A percentile compares a stretch with the other conserved stretches of the same genome.
Conservation (phyloP, 2,329 filamentous ascomycete species). For the Botrytis cinerea region DNA sequence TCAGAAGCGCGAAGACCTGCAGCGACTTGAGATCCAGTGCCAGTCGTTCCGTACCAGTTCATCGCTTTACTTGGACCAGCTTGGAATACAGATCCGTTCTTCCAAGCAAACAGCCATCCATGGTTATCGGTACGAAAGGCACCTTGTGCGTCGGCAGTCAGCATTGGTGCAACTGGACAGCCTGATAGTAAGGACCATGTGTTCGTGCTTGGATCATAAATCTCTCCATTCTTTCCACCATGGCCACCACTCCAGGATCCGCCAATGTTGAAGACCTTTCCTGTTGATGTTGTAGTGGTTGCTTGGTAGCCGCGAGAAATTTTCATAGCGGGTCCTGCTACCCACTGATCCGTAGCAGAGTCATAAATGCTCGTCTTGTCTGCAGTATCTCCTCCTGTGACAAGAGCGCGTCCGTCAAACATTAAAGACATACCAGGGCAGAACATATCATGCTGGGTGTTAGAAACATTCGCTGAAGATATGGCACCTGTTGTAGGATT, state of each 20-base stretch:
- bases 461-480: slow-evolving; percentile 37
- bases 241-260: slow-evolving; percentile 55
- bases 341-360: slow-evolving; percentile 34
- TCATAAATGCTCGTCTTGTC: slow-evolving; percentile 27
- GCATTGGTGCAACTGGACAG: slow-evolving; percentile 50
- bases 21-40: slow-evolving; percentile 44
- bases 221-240: slow-evolving; percentile 57
- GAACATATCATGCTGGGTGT: slow-evolving; percentile 33
- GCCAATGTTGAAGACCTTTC: slow-evolving; percentile 57
- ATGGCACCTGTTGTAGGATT: slow-evolving; percentile 37
- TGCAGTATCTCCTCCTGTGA: slow-evolving; percentile 28
- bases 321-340: slow-evolving; percentile 16
- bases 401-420: slow-evolving; percentile 25
- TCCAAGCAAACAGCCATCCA: slow-evolving; percentile 46
- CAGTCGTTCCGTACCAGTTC: slow-evolving; percentile 57
- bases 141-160: slow-evolving; percentile 50
- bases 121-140: slow-evolving; percentile 54
- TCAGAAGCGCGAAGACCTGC: slow-evolving; percentile 50
- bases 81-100: slow-evolving; percentile 35
- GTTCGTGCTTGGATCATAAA: slow-evolving; percentile 50
- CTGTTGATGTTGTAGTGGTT: slow-evolving; percentile 35
- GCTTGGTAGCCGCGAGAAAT: slow-evolving; percentile 23
- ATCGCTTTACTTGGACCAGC: slow-evolving; percentile 46
- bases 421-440: slow-evolving; percentile 31
- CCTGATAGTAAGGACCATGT: slow-evolving; percentile 50